These are phyloP conservation scores for Herpetospermum pedunculosum DNA, from an alignment of 306 rosid genomes.

Conservation along the genomic window DNA sequence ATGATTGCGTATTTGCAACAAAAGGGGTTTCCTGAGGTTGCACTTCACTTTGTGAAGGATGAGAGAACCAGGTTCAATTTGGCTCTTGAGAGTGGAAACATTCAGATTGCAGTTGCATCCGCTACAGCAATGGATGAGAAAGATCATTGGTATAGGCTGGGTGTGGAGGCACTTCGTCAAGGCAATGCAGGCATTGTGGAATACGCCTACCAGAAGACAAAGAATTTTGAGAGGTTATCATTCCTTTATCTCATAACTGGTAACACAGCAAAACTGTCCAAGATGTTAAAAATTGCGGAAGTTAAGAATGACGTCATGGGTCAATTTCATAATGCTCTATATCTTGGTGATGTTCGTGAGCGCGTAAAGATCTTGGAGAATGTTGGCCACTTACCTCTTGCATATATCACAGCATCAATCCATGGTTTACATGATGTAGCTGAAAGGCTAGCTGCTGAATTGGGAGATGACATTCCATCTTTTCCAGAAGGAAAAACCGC, in stretches of 20 bases:
- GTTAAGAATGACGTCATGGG: conserved; percentile 96
- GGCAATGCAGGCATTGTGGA: conserved; percentile 89
- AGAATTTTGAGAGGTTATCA: conserved; percentile 80
- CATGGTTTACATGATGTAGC: conserved; percentile 76
- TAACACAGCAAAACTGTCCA: conserved; percentile 65
- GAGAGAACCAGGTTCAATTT: conserved; percentile 76
- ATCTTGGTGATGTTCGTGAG: conserved; percentile 67
- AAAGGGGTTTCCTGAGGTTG: conserved; percentile 91
- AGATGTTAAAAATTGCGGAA: conserved; percentile 95
- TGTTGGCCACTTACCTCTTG: conserved; percentile 83
- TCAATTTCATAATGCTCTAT: conserved; percentile 84
- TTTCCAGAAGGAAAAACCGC: conserved; percentile 56
- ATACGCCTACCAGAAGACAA: conserved; percentile 90
- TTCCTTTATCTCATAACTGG: conserved; percentile 84
- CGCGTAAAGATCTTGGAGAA: conserved; percentile 82
- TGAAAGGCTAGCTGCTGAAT: conserved; percentile 63
- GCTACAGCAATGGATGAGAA: conserved; percentile 91
- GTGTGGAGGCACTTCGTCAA: conserved; percentile 92
- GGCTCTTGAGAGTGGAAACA: conserved; percentile 92
- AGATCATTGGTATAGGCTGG: conserved; percentile 85
- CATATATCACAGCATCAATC: conserved; percentile 60
- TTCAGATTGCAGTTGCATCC: conserved; percentile 82
- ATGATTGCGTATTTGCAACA: conserved; percentile 90
- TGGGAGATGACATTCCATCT: conserved; percentile 73
- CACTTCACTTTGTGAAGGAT: conserved; percentile 92